These are phyloP conservation scores for Westerdykella ornata DNA, from an alignment of 2,329 filamentous ascomycete species.

Conservation along the genomic window DNA sequence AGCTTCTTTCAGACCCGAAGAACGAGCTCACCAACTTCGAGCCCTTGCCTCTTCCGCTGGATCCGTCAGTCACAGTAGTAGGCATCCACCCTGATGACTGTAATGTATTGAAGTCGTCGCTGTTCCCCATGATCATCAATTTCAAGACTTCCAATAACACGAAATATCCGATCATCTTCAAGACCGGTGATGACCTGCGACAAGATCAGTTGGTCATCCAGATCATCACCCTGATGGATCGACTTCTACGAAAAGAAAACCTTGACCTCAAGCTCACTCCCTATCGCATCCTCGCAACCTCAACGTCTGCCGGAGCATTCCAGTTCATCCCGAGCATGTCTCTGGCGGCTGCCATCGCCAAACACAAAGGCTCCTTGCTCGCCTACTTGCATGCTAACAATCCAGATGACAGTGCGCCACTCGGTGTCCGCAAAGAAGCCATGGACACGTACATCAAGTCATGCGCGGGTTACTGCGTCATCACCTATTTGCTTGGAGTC, in stretches of 20 bases:
- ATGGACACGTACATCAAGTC: slow-evolving; percentile 95
- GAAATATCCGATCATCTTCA: slow-evolving; percentile 92
- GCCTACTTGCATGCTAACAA: slow-evolving; percentile 85
- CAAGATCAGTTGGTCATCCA: slow-evolving; percentile 97
- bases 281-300: slow-evolving; percentile 93
- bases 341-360: slow-evolving; percentile 74
- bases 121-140: slow-evolving; percentile 83
- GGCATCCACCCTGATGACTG: slow-evolving; percentile 79
- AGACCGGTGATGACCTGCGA: slow-evolving; percentile 89
- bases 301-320: slow-evolving; percentile 78
- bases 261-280: slow-evolving; percentile 90
- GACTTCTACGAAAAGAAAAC: slow-evolving; percentile 90
- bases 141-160: slow-evolving; percentile 74
- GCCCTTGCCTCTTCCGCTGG: slow-evolving; percentile 78
- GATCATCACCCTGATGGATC: slow-evolving; percentile 97
- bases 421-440: slow-evolving; percentile 83
- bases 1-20: slow-evolving; percentile 76
- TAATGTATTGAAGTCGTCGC: slow-evolving; percentile 89
- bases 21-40: slow-evolving; percentile 82
- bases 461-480: slow-evolving; percentile 95
- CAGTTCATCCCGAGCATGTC: slow-evolving; percentile 87
- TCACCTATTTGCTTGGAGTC: slow-evolving; percentile 94
- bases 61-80: slow-evolving; percentile 72
- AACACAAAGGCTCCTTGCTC: slow-evolving; percentile 71
- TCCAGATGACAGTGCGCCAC: slow-evolving; percentile 70